Evolutionary conservation across 2,329 filamentous ascomycete species (phyloP).

Genomic region (Arthrobotrys sinensis): DNA sequence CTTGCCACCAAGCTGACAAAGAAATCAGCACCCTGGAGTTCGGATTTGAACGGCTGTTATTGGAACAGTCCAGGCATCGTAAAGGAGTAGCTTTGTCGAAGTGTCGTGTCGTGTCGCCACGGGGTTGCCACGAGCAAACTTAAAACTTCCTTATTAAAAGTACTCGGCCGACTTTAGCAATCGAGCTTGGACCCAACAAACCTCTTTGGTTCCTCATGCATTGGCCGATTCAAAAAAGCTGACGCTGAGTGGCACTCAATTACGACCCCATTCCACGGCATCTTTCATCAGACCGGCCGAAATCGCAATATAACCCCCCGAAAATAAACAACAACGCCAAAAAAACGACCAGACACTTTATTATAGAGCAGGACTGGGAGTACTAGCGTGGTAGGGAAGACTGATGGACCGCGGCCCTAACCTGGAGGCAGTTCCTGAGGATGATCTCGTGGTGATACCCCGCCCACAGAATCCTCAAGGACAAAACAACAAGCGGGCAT

Average conservation of each 20-base stretch:
- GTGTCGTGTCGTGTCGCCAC: conserved; percentile 42
- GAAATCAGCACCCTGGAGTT: conserved; percentile 1
- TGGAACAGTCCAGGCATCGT: conserved; percentile 4
- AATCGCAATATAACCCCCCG: conserved; percentile 15
- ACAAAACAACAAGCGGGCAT: conserved; percentile 62
- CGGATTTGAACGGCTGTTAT: conserved; percentile 19
- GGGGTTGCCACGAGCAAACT: conserved; percentile 28
- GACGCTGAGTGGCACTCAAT: conserved; percentile 5
- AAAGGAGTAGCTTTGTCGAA: conserved; percentile 30
- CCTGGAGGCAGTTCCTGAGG: conserved; percentile 55
- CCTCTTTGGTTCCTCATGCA: conserved; percentile 10
- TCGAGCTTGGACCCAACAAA: conserved; percentile 25
- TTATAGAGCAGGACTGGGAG: neutral
- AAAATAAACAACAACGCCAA: conserved; percentile 1
- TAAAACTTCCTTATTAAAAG: conserved; percentile 22
- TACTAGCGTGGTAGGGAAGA: conserved; percentile 3
- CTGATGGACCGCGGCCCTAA: conserved; percentile 39
- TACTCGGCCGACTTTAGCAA: conserved; percentile 31
- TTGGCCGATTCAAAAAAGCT: conserved; percentile 12
- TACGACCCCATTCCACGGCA: conserved; percentile 16
- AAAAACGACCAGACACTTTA: neutral
- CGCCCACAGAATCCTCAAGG: conserved; percentile 49
- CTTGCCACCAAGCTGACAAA: conserved; percentile 44
- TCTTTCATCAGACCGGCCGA: conserved; percentile 7
- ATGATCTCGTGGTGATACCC: conserved; percentile 60